phyloP scores from a whole-genome alignment of 140 eudicot species.

The Ambrosia hybrid region DNA sequence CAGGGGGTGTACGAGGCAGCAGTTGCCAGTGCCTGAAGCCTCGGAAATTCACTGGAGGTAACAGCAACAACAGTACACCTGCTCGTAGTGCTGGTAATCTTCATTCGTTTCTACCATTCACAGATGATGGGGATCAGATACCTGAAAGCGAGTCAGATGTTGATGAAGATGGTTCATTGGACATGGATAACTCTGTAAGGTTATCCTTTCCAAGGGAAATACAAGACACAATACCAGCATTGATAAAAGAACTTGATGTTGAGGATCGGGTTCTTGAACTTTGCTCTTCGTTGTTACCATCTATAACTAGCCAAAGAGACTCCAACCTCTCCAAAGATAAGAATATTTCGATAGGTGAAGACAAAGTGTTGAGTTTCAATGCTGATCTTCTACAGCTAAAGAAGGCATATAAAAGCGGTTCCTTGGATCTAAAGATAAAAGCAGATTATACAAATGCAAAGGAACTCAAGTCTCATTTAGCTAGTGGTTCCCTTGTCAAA shows the following conservation, averaged over 20 bases:
- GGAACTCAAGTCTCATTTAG: slow-evolving; percentile 84
- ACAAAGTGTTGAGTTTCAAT: slow-evolving; percentile 59
- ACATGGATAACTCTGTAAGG: slow-evolving; percentile 63
- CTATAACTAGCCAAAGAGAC: slow-evolving; percentile 65
- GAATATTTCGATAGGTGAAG: slow-evolving; percentile 61
- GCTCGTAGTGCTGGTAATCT: slow-evolving; percentile 55
- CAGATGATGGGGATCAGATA: slow-evolving; percentile 83
- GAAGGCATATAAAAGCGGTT: slow-evolving; percentile 98
- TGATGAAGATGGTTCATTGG: slow-evolving; percentile 75
- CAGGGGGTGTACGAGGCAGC: slow-evolving; percentile 99
- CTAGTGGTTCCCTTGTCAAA: slow-evolving; percentile 93
- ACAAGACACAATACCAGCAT: slow-evolving; percentile 64
- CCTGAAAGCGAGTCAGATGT: slow-evolving; percentile 97
- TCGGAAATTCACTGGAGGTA: slow-evolving; percentile 72
- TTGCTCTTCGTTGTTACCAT: slow-evolving; percentile 71
- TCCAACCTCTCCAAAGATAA: slow-evolving; percentile 62
- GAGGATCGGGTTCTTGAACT: slow-evolving; percentile 75
- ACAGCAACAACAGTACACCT: slow-evolving; percentile 36
- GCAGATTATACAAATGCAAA: slow-evolving; percentile 93
- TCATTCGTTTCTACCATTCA: slow-evolving; percentile 77
- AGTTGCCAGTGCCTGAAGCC: slow-evolving; percentile 97
- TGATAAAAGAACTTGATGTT: slow-evolving; percentile 68
- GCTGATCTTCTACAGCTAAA: slow-evolving; percentile 82
- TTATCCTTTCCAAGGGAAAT: slow-evolving; percentile 72
- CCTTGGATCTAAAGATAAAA: slow-evolving; percentile 87